Evolutionary conservation across 2,329 filamentous ascomycete species (phyloP).

Genomic region (Pyrenophora seminiperda): DNA sequence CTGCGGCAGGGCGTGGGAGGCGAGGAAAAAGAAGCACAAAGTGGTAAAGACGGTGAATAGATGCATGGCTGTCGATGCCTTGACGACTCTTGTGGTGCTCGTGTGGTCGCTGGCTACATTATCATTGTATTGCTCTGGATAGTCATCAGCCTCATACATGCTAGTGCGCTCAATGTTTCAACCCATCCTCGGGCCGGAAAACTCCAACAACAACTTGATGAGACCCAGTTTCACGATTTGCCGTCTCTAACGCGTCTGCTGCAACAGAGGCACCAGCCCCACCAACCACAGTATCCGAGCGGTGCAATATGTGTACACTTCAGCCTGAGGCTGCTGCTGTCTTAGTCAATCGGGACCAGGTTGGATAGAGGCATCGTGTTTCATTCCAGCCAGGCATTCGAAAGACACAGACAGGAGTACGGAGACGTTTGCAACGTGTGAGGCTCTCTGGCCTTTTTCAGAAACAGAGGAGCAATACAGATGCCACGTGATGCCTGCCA

Average conservation of each 20-base stretch:
- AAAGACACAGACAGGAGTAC: neutral
- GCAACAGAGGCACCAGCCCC: neutral
- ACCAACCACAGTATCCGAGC: neutral
- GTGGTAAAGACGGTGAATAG: neutral
- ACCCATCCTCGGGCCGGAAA: neutral
- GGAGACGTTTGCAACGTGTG: neutral
- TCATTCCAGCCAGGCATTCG: too few relatives aligned
- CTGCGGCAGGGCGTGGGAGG: neutral
- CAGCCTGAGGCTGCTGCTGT: neutral
- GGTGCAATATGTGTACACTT: neutral
- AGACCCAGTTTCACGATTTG: constrained; percentile 4
- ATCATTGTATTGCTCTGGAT: neutral
- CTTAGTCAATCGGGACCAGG: neutral
- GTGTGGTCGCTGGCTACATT: neutral
- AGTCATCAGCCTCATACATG: too few relatives aligned
- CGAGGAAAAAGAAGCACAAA: neutral
- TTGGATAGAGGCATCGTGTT: too few relatives aligned
- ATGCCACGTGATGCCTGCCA: neutral
- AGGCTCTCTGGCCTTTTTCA: neutral
- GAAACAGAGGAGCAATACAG: too few relatives aligned
- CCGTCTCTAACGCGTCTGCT: neutral
- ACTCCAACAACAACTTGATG: neutral
- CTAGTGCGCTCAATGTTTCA: constrained; percentile 21
- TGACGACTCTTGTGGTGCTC: too few relatives aligned
- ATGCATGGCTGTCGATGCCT: neutral